Percentiles rank a stretch among this genome's conserved stretches.
Conservation (phyloP, 176 grass and related monocot genomes). For the Eleusine coracana region DNA sequence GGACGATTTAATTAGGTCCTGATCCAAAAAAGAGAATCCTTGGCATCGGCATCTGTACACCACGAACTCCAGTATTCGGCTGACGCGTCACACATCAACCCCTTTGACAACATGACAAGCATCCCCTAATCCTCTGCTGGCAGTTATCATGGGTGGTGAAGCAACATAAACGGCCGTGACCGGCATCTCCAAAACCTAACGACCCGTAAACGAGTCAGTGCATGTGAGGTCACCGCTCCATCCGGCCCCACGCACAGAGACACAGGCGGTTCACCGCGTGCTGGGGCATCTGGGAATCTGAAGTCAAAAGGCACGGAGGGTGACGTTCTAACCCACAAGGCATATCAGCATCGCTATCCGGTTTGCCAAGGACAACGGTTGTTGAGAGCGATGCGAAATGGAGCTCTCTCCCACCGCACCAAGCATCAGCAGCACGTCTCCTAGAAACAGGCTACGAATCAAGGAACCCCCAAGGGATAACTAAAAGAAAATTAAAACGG, state of each 20-base stretch:
- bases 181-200: not conserved
- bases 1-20: not conserved
- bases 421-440: not conserved
- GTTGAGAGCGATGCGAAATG: slow-evolving; percentile 33
- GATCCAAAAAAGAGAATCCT: not conserved
- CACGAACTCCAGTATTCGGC: slow-evolving; percentile 3
- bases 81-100: slow-evolving; percentile 15
- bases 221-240: not conserved
- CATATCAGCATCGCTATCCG: slow-evolving; percentile 31
- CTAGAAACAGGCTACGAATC: not conserved
- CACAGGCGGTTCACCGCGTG: not conserved
- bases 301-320: slow-evolving; percentile 16
- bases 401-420: not conserved
- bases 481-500: not conserved
- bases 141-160: not conserved
- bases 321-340: slow-evolving; percentile 27
- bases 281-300: not conserved
- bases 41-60: not conserved
- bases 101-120: slow-evolving; percentile 21
- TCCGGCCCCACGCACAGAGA: not conserved
- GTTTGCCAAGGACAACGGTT: slow-evolving; percentile 14
- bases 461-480: not conserved
- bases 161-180: not conserved
- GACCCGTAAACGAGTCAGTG: no score
- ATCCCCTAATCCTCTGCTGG: not conserved